Evolutionary conservation across 257 asterid species (phyloP), one percentile per base, ranked within the genome.

Genomic region (Capsicum rhomboideum): DNA sequence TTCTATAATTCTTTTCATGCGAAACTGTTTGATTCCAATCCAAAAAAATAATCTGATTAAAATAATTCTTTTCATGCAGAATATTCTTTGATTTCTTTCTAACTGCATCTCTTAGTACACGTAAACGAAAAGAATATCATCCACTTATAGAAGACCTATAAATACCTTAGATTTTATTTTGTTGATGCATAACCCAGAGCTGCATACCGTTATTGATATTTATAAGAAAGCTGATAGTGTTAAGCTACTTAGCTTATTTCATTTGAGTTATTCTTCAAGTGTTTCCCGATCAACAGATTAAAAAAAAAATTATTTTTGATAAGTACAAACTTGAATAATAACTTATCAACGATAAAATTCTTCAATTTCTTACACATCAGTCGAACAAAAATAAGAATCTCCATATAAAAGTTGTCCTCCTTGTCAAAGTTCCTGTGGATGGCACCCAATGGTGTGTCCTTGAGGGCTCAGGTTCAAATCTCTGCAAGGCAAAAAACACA

Each of bases 151-250:
- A 21, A 49, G 58, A 46, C 59, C 80, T 26, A 26, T 3, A 28
- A 26, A 46, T 75, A 52, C 23, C 42, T 5, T 8, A 21, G 59
- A 59, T 23, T 75, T 75, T 49, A 14, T n/a, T 14, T 46, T 46
- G 14, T 49, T 17, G 59, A 75, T 49, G 37, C 44, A 75, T 75
- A 49, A 75, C 61, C 42, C 55, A 26, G 16, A 75, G 80, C 42
- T 46, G 61, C 23, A 75, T 28, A 20, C 61, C 58, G 8, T 26
- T 50, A 16, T 18, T 46, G 80, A 23, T 75, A 14, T 75, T 49
- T 80, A 79, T 84, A 64, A 49, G 75, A 80, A 26, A 69, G 77
- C 78, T 82, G 75, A 83, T 78, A 78, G 74, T 58, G 49, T 71
- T 68, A 79, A 66, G 14, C 44, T 37, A 23, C 61, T 58, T 53